Evolutionary conservation across 352 stramenopile species (phyloP).

Genomic region (Globisporangium alternatum): DNA sequence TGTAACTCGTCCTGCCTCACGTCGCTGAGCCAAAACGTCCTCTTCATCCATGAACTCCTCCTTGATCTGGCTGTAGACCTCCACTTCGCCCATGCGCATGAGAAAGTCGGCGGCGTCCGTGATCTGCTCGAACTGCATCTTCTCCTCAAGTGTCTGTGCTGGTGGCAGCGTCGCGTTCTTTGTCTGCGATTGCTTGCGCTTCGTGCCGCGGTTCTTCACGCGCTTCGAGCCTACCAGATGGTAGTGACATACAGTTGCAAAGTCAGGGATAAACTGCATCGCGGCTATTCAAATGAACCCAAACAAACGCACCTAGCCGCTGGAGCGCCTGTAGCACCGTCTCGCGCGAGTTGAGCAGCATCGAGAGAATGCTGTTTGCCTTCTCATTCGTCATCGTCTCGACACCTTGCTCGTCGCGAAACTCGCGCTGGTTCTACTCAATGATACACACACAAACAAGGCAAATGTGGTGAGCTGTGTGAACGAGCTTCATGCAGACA

Average conservation of each 20-base stretch:
- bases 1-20: constrained; percentile 19
- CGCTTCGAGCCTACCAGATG: constrained; percentile 43
- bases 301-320: constrained; percentile 36
- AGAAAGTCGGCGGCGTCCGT: constrained; percentile 81
- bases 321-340: constrained; percentile 75
- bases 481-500: neutral
- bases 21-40: constrained; percentile 44
- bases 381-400: constrained; percentile 59
- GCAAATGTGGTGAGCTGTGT: neutral
- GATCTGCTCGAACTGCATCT: constrained; percentile 75
- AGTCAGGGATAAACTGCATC: neutral
- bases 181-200: constrained; percentile 46
- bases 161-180: constrained; percentile 17
- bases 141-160: constrained; percentile 61
- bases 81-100: constrained; percentile 69
- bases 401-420: constrained; percentile 46
- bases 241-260: neutral
- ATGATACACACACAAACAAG: neutral
- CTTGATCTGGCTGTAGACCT: constrained; percentile 80
- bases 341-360: constrained; percentile 64
- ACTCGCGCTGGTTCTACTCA: constrained; percentile 42
- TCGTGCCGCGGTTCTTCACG: constrained; percentile 40
- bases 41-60: constrained; percentile 77
- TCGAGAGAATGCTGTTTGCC: constrained; percentile 52
- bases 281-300: no score